Conservation (phyloP, 2,329 filamentous ascomycete genomes). For the Xylariaceae sp. region DNA sequence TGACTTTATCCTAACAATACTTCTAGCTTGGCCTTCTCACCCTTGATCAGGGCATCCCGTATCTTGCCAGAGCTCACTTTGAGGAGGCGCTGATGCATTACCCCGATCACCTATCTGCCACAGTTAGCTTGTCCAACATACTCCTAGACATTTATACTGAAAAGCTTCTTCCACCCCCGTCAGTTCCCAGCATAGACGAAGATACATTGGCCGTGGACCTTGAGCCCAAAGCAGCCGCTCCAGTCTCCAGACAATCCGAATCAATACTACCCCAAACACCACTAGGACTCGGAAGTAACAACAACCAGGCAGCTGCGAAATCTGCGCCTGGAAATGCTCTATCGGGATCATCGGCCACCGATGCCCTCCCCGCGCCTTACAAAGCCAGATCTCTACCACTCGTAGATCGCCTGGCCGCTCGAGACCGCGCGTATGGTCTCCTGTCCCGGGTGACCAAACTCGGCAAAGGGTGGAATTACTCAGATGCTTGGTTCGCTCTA, state of each 20-base stretch:
- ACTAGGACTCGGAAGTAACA: slow-evolving; percentile 41
- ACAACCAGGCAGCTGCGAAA: slow-evolving; percentile 5
- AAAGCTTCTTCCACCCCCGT: slow-evolving; percentile 56
- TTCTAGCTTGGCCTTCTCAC: slow-evolving; percentile 64
- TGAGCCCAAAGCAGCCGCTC: slow-evolving; percentile 10
- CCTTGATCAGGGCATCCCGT: slow-evolving; percentile 56
- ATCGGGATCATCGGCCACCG: slow-evolving; percentile 26
- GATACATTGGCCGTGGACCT: slow-evolving; percentile 13
- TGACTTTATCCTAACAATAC: slow-evolving; percentile 32
- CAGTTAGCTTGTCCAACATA: slow-evolving; percentile 77
- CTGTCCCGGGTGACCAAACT: slow-evolving; percentile 80
- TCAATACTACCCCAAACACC: slow-evolving; percentile 40
- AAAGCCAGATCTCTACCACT: slow-evolving; percentile 62
- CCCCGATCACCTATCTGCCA: slow-evolving; percentile 75
- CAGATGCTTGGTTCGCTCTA: slow-evolving; percentile 89
- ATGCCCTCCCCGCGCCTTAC: slow-evolving; percentile 48
- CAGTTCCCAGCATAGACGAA: slow-evolving; percentile 45
- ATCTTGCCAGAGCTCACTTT: slow-evolving; percentile 70
- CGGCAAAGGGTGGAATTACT: slow-evolving; percentile 82
- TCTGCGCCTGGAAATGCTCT: slow-evolving; percentile 11
- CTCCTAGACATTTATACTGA: slow-evolving; percentile 80
- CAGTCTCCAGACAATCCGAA: slow-evolving; percentile 3
- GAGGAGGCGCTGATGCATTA: slow-evolving; percentile 78
- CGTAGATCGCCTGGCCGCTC: slow-evolving; percentile 78
- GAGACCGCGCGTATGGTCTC: slow-evolving; percentile 83